phyloP scores from a whole-genome alignment of 805 yeast genomes.

The Saccharomycopsis babjevae region DNA sequence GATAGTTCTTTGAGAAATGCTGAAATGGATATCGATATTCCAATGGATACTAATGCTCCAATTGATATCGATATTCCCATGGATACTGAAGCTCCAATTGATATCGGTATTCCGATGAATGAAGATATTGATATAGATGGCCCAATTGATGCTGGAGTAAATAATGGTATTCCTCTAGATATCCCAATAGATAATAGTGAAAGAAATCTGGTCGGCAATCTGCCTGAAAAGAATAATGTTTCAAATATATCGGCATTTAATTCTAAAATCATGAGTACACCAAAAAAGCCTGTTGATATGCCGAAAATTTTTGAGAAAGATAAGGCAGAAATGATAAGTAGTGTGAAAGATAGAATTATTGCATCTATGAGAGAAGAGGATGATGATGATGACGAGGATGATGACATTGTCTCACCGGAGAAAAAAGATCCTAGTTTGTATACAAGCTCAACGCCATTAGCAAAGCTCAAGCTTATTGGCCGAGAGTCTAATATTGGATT shows the following conservation, averaged over 20 bases:
- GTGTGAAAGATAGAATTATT: slow-evolving; percentile 4
- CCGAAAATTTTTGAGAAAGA: neutral
- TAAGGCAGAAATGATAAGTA: neutral
- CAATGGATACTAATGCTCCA: neutral
- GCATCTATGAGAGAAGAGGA: slow-evolving; percentile 2
- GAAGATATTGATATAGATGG: neutral
- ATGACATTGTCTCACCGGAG: slow-evolving; percentile 16
- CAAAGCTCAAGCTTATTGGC: neutral
- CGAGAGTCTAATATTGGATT: neutral
- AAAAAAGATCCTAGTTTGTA: slow-evolving; percentile 18
- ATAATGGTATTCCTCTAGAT: neutral
- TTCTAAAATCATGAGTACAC: neutral
- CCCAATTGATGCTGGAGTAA: neutral
- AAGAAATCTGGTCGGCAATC: neutral
- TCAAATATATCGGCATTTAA: neutral
- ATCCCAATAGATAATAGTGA: neutral
- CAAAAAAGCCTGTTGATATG: neutral
- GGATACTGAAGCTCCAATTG: neutral
- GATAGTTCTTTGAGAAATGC: neutral
- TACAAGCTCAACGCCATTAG: slow-evolving; percentile 9
- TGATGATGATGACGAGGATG: slow-evolving; percentile 11
- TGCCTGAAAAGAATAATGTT: neutral
- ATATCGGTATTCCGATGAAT: neutral
- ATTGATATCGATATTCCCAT: neutral
- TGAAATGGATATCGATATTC: neutral